These are phyloP conservation scores for Cladosporium sp. DNA, from an alignment of 2,329 filamentous ascomycete genomes.

Conservation along the genomic window DNA sequence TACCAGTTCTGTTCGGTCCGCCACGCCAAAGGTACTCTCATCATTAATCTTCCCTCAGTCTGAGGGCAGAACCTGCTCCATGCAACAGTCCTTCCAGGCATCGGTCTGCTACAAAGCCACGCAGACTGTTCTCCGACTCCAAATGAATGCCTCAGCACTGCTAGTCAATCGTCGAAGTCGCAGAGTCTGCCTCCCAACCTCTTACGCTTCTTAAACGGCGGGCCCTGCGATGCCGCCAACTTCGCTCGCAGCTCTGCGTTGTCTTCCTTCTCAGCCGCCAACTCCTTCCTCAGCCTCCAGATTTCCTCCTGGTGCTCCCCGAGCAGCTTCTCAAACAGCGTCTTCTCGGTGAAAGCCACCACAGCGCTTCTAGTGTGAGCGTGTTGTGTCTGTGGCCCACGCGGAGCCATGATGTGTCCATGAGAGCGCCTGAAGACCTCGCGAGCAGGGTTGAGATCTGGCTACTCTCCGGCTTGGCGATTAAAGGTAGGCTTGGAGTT, in stretches of 20 bases:
- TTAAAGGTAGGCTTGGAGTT: neutral
- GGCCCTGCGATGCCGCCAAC: neutral
- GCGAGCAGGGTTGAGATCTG: neutral
- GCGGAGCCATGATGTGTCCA: neutral
- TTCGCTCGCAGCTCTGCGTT: neutral
- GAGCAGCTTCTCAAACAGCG: neutral
- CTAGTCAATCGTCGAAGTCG: neutral
- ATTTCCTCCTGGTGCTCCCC: neutral
- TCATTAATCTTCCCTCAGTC: neutral
- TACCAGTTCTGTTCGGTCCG: neutral
- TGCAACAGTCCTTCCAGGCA: neutral
- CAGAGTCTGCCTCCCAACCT: neutral
- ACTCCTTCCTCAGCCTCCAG: neutral
- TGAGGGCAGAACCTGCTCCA: neutral
- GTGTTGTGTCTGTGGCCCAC: neutral
- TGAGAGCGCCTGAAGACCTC: neutral
- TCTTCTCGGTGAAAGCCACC: neutral
- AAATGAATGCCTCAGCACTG: neutral
- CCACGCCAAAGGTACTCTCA: neutral
- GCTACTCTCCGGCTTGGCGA: neutral
- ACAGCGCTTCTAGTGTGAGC: neutral
- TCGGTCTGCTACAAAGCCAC: neutral
- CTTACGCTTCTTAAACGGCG: neutral
- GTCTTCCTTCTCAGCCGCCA: neutral
- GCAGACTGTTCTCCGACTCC: neutral